Conservation (phyloP, 2,329 filamentous ascomycete species). For the Drechmeria coniospora region DNA sequence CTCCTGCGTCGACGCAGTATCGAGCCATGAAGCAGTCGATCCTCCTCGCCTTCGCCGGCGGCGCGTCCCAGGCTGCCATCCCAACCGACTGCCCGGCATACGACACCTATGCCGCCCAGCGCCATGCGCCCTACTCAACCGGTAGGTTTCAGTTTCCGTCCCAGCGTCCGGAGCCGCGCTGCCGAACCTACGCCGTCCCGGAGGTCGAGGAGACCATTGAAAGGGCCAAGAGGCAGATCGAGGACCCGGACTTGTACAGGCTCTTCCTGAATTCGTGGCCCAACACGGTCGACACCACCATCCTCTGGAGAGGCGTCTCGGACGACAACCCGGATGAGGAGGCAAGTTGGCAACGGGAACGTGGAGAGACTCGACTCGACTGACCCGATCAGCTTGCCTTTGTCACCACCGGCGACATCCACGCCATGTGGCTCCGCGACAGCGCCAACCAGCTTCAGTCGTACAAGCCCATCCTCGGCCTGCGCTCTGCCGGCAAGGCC, state of each 20-base stretch:
- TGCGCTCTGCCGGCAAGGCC: conserved; percentile 30
- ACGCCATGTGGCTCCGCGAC: conserved; percentile 87
- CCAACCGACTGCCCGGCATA: conserved; percentile 18
- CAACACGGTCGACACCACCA: conserved; percentile 60
- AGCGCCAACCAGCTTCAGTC: conserved; percentile 68
- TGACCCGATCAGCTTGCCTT: conserved; percentile 45
- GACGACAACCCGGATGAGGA: conserved; percentile 45
- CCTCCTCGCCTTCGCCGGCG: conserved; percentile 18
- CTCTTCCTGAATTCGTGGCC: conserved; percentile 61
- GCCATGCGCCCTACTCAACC: conserved; percentile 57
- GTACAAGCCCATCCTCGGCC: conserved; percentile 49
- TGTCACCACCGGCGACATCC: conserved; percentile 75
- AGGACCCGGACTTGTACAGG: conserved; percentile 60
- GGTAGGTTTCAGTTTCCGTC: conserved; percentile 64
- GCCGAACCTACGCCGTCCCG: conserved; percentile 66
- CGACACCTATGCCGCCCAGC: conserved; percentile 17
- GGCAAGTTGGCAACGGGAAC: conserved; percentile 8
- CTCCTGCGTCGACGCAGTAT: neutral
- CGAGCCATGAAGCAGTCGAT: conserved; percentile 1
- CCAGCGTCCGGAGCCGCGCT: conserved; percentile 60
- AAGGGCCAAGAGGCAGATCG: conserved; percentile 51
- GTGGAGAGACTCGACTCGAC: neutral
- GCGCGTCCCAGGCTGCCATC: conserved; percentile 7
- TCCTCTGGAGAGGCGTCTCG: conserved; percentile 50
- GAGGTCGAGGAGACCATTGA: conserved; percentile 61